phyloP scores from a whole-genome alignment of 1,139 yeast genomes.

The Yamadazyma kanchanaburiensis region DNA sequence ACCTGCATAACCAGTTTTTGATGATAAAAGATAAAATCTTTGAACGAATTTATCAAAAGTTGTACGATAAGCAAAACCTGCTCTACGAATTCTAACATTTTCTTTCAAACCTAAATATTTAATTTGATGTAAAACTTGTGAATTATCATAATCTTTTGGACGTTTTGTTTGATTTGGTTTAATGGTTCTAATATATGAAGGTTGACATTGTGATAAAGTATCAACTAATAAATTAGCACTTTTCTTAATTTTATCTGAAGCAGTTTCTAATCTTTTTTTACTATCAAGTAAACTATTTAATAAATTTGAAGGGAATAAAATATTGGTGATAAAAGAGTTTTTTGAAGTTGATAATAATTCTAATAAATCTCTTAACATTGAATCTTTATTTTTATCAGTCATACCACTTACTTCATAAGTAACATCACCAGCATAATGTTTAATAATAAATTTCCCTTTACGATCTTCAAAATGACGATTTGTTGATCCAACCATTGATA shows the following conservation, averaged over 20 bases:
- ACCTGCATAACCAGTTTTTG: conserved; percentile 95
- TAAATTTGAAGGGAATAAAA: conserved; percentile 70
- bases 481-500: conserved; percentile 72
- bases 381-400: conserved; percentile 98
- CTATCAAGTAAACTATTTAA: conserved; percentile 63
- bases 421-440: conserved; percentile 99
- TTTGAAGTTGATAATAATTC: conserved; percentile 72
- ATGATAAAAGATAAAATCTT: conserved; percentile 83
- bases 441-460: conserved; percentile 81
- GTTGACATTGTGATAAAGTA: conserved; percentile 84
- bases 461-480: conserved; percentile 91
- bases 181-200: conserved; percentile 95
- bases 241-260: conserved; percentile 88
- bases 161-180: conserved; percentile 95
- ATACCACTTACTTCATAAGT: conserved; percentile 85
- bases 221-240: conserved; percentile 91
- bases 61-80: conserved; percentile 98
- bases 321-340: conserved; percentile 57
- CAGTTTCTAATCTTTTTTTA: conserved; percentile 92
- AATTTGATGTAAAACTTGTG: conserved; percentile 91
- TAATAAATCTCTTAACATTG: conserved; percentile 81
- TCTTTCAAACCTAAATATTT: conserved; percentile 95
- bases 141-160: conserved; percentile 84
- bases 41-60: conserved; percentile 98
- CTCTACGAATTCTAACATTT: conserved; percentile 95